Conservation (phyloP, 305 asterid species). For the Solanum hybrid region DNA sequence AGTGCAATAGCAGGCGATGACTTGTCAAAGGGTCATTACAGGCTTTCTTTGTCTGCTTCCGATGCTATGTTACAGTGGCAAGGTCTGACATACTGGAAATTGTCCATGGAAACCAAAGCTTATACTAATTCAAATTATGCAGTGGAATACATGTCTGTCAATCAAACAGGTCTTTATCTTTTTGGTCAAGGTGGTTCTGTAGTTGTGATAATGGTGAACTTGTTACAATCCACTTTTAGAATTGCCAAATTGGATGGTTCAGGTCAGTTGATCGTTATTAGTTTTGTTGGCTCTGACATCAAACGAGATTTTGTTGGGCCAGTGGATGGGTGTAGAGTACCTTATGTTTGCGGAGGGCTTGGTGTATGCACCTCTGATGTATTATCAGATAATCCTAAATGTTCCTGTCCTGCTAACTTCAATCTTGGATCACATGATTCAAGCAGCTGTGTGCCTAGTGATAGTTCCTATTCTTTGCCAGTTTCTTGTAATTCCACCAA, state of each 20-base stretch:
- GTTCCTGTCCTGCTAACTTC: slow-evolving; percentile 55
- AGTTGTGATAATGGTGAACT: slow-evolving; percentile 24
- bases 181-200: slow-evolving; percentile 30
- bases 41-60: slow-evolving; percentile 32
- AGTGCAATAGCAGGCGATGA: slow-evolving; percentile 32
- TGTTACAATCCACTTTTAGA: slow-evolving; percentile 22
- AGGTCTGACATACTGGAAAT: slow-evolving; percentile 39
- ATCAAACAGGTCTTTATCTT: slow-evolving; percentile 42
- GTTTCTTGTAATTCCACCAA: slow-evolving; percentile 28
- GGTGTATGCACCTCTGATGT: slow-evolving; percentile 36
- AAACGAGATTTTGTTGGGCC: slow-evolving; percentile 35
- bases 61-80: slow-evolving; percentile 45
- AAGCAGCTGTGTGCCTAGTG: slow-evolving; percentile 40
- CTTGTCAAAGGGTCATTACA: slow-evolving; percentile 36
- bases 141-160: slow-evolving; percentile 43
- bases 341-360: slow-evolving; percentile 38
- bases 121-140: slow-evolving; percentile 21
- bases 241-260: slow-evolving; percentile 27
- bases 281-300: slow-evolving; percentile 3
- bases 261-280: slow-evolving; percentile 32
- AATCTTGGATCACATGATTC: slow-evolving; percentile 17
- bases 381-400: slow-evolving; percentile 31
- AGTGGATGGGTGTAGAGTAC: slow-evolving; percentile 40
- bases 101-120: slow-evolving; percentile 42
- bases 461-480: slow-evolving; percentile 35